Evolutionary conservation across 192 early-diverging fungal species (phyloP), one percentile per base, ranked within the genome.

Genomic region (Mortierella alpina): DNA sequence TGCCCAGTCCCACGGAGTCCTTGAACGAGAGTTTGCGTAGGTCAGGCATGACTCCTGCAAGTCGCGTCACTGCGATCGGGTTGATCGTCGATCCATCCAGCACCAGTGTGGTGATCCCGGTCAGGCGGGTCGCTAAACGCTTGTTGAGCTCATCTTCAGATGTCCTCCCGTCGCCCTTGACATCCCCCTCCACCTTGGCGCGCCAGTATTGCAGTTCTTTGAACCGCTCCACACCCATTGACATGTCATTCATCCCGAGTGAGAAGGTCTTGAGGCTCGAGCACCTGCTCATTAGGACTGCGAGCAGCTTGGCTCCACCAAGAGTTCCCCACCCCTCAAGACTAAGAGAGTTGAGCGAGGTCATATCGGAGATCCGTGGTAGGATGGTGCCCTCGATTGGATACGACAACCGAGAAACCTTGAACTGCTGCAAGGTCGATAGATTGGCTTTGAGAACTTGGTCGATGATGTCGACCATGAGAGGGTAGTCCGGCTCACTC

Each of bases 41-140:
- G 20, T 68, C 52, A 7, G 73, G 66, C 73, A 75, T 75, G 44
- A 67, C 51, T 6, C 59, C 22, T 18, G 58, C 66, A 12, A 75
- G 44, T 17, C 47, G 40, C 8, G 57, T 42, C 11, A 75, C 45
- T 15, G 64, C 8, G 5, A 45, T 49, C 50, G 62, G 42, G 51
- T n/a, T 45, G 41, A 75, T n/a, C 11, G 52, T 75, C 2, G 73
- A 75, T 22, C 66, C 54, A 61, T 75, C 45, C 53, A 75, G 31
- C 6, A 61, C 22, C 23, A 75, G 39, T 6, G 41, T 55, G 13
- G 12, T 60, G 47, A 75, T 75, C 8, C 50, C 48, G 44, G 46
- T 73, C 46, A 73, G 23, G 3, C 23, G 11, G 18, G 20, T 5
- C 5, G 31, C 31, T 3, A 31, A 31, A 31, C 31, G 31, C 31